Evolutionary conservation across 208 protist genomes (phyloP).

Genomic region (Porcisia hertigi): DNA sequence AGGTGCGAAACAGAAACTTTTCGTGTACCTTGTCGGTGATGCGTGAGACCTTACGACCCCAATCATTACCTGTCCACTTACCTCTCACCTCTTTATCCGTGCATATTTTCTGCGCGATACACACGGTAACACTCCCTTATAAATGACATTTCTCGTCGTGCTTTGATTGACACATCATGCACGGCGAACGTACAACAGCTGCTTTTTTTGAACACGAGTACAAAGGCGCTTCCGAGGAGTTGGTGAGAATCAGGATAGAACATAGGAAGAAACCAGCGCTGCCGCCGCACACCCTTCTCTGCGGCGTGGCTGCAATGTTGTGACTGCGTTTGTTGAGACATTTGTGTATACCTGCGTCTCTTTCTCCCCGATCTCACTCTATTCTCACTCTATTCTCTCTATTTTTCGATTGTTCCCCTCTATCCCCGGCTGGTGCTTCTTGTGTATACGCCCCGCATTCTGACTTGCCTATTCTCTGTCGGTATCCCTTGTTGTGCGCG

Average conservation of each 20-base stretch:
- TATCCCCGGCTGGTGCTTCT: neutral
- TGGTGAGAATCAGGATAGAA: neutral
- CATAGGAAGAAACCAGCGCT: neutral
- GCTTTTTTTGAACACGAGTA: neutral
- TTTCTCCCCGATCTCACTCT: neutral
- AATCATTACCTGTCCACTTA: neutral
- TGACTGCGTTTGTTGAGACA: neutral
- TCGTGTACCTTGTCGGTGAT: no score
- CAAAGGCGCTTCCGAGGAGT: neutral
- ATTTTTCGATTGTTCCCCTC: neutral
- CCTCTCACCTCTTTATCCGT: neutral
- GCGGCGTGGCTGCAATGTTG: neutral
- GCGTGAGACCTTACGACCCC: no score
- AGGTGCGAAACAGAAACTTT: no score
- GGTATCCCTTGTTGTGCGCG: no score
- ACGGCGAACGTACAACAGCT: neutral
- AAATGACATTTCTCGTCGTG: neutral
- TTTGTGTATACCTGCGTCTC: neutral
- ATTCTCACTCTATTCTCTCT: neutral
- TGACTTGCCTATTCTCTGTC: no score
- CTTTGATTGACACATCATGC: no score
- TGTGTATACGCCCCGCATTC: neutral
- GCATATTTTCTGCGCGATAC: neutral
- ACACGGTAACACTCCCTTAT: neutral
- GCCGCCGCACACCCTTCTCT: neutral